phyloP scores from a whole-genome alignment of 1,284 basidiomycete species.

The Naganishia sp. region DNA sequence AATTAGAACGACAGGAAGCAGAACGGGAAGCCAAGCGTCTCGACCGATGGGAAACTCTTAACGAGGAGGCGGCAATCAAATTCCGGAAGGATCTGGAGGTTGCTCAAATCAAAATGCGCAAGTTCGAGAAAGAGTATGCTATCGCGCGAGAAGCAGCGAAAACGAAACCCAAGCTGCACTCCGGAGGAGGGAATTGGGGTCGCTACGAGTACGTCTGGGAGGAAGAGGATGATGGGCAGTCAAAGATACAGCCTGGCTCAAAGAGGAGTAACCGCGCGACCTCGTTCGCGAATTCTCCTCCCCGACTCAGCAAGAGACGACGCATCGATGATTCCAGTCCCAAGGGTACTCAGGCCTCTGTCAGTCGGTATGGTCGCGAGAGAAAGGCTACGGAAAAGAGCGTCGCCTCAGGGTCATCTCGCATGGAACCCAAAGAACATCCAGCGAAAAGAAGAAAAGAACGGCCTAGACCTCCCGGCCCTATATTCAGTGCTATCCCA shows the following conservation, averaged over 20 bases:
- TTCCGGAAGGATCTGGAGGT: constrained; percentile 22
- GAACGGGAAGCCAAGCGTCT: constrained; percentile 12
- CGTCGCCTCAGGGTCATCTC: neutral
- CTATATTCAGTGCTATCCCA: constrained; percentile 16
- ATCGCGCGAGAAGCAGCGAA: constrained; percentile 4
- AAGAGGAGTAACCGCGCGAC: constrained; percentile 14
- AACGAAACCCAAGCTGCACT: constrained; percentile 9
- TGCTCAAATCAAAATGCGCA: constrained; percentile 1
- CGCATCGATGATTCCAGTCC: neutral
- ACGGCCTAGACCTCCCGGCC: constrained; percentile 7
- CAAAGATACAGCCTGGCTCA: constrained; percentile 7
- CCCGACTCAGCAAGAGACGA: constrained; percentile 2
- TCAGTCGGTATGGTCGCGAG: neutral
- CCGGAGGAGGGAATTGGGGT: constrained; percentile 13
- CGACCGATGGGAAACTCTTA: constrained; percentile 1
- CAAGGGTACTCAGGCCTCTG: too few relatives aligned
- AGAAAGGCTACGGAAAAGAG: neutral
- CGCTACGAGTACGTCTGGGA: constrained; percentile 24
- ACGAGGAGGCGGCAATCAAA: constrained; percentile 15
- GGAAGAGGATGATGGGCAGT: constrained; percentile 2
- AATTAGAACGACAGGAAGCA: constrained; percentile 1
- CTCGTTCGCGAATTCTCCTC: constrained; percentile 5
- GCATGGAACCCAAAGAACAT: neutral
- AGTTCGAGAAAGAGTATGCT: constrained; percentile 5
- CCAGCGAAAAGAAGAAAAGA: constrained; percentile 7